A percentile compares a stretch with the other conserved stretches of the same genome.
Conservation (phyloP, 495 filamentous ascomycete species). For the Penicillium atrosanguineum region DNA sequence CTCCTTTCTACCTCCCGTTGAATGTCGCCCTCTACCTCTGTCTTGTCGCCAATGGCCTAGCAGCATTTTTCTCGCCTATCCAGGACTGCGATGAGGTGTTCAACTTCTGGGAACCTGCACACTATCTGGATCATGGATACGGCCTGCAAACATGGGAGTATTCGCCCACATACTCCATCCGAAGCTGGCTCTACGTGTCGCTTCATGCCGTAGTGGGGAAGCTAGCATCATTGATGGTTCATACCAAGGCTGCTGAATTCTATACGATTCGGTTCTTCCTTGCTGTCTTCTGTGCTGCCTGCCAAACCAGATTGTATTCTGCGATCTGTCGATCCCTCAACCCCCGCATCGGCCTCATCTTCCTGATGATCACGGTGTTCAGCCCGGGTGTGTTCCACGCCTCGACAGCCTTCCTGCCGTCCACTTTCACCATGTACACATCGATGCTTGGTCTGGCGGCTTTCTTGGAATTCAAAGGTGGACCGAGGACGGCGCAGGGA, state of each 20-base stretch:
- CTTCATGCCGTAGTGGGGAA: slow-evolving; percentile 75
- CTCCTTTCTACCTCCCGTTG: slow-evolving; percentile 64
- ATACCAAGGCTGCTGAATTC: slow-evolving; percentile 68
- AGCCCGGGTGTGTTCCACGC: slow-evolving; percentile 94
- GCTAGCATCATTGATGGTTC: slow-evolving; percentile 58
- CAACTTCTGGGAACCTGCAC: slow-evolving; percentile 98
- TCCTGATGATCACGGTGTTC: slow-evolving; percentile 68
- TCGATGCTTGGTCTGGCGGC: slow-evolving; percentile 81
- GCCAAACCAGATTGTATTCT: slow-evolving; percentile 76
- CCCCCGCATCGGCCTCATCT: slow-evolving; percentile 77
- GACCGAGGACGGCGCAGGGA: slow-evolving; percentile 71
- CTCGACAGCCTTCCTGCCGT: slow-evolving; percentile 81
- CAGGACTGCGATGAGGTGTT: slow-evolving; percentile 99
- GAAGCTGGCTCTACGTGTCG: slow-evolving; percentile 92
- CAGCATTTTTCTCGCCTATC: slow-evolving; percentile 85
- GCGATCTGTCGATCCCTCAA: slow-evolving; percentile 71
- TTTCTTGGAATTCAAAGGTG: slow-evolving; percentile 82
- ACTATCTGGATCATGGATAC: slow-evolving; percentile 90
- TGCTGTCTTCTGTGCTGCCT: slow-evolving; percentile 71
- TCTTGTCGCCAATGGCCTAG: slow-evolving; percentile 65
- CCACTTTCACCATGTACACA: slow-evolving; percentile 95
- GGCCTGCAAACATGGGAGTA: slow-evolving; percentile 99
- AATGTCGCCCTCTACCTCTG: slow-evolving; percentile 77
- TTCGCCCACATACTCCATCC: slow-evolving; percentile 90
- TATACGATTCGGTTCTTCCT: slow-evolving; percentile 77